Evolutionary conservation across 306 rosid genomes (phyloP).

Genomic region (Quercus gilva): DNA sequence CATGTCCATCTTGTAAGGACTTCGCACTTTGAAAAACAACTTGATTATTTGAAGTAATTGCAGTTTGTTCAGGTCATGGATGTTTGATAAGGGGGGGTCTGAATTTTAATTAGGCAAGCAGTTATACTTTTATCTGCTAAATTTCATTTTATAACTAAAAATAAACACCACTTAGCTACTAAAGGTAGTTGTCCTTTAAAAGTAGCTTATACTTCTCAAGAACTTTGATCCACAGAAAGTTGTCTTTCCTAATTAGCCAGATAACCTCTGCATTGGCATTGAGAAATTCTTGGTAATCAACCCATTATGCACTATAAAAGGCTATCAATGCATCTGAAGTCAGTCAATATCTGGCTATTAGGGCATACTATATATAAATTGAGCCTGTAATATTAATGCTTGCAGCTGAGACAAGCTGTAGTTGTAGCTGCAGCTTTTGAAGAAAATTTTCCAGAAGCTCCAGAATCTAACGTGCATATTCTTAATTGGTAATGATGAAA

Average conservation of each 20-base stretch:
- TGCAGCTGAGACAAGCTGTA: background rate
- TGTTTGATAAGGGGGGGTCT: background rate
- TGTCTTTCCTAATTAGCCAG: background rate
- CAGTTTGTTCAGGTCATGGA: background rate
- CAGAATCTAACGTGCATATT: constrained; percentile 4
- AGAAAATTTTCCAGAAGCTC: constrained; percentile 10
- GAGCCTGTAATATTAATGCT: background rate
- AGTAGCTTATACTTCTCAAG: background rate
- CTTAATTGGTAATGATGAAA: constrained; percentile 31
- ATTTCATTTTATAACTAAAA: background rate
- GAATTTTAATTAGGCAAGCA: background rate
- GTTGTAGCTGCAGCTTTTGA: constrained; percentile 5
- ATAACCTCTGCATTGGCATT: background rate
- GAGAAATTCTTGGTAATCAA: background rate
- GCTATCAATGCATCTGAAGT: no score
- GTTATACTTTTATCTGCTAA: background rate
- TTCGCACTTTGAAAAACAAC: no score
- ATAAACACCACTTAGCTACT: background rate
- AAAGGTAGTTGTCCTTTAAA: background rate
- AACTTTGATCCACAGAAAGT: background rate
- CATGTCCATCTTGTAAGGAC: no score
- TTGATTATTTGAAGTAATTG: no score
- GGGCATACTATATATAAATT: background rate
- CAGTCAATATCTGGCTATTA: no score
- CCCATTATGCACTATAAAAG: background rate